Conservation (phyloP, 495 filamentous ascomycete genomes). For the Immersiella caudata region DNA sequence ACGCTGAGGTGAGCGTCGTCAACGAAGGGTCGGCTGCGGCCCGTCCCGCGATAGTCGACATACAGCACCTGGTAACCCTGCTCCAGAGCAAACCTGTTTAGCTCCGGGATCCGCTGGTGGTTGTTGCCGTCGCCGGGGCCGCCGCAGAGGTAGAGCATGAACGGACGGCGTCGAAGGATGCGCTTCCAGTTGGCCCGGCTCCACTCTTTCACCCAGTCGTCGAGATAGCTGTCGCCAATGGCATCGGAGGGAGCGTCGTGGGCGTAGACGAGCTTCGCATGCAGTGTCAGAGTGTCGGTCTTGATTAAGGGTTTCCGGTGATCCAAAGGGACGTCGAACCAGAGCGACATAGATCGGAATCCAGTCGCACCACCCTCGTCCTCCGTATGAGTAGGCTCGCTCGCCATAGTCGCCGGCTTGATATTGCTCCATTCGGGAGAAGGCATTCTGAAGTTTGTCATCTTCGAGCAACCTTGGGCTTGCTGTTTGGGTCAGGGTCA, state of each 20-base stretch:
- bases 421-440: conserved; percentile 13
- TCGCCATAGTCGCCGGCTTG: conserved; percentile 1
- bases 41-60: conserved; percentile 85
- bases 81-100: conserved; percentile 64
- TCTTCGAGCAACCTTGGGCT: not conserved
- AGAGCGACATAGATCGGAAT: conserved; percentile 2
- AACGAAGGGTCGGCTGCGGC: conserved; percentile 72
- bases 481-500: not conserved
- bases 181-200: not conserved
- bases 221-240: not conserved
- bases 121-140: conserved; percentile 73
- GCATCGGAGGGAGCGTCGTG: not conserved
- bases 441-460: not conserved
- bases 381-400: not conserved
- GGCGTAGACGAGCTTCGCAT: conserved; percentile 27
- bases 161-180: not conserved
- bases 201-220: conserved; percentile 5
- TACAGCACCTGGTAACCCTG: conserved; percentile 80
- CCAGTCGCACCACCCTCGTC: not conserved
- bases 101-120: conserved; percentile 61
- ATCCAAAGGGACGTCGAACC: conserved; percentile 29
- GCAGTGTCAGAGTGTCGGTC: conserved; percentile 13
- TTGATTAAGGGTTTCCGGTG: not conserved
- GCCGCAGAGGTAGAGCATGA: conserved; percentile 61
- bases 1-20: conserved; percentile 52